Conservation (phyloP, 2,329 filamentous ascomycete genomes). For the Coniochaeta pulveracea region DNA sequence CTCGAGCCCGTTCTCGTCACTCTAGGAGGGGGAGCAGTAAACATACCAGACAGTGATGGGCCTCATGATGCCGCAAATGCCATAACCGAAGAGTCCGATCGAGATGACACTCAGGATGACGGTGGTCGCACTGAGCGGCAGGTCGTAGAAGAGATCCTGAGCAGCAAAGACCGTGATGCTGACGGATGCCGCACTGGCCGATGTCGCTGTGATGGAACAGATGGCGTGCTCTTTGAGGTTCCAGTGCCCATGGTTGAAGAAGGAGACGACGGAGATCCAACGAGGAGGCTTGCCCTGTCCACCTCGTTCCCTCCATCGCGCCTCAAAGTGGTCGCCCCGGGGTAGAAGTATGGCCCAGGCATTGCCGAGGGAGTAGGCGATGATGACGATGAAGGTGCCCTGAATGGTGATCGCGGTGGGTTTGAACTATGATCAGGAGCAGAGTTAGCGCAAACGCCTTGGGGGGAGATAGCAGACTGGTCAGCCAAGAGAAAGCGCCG, state of each 20-base stretch:
- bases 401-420: constrained; percentile 34
- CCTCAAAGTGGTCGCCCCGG: constrained; percentile 36
- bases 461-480: neutral
- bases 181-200: constrained; percentile 35
- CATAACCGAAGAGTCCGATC: constrained; percentile 44
- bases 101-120: constrained; percentile 38
- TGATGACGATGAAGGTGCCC: constrained; percentile 45
- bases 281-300: constrained; percentile 27
- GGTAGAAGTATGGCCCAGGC: constrained; percentile 34
- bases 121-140: constrained; percentile 31
- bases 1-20: no score
- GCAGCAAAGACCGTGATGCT: constrained; percentile 32
- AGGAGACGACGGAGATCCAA: constrained; percentile 26
- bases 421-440: constrained; percentile 33
- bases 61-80: constrained; percentile 38
- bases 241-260: constrained; percentile 41
- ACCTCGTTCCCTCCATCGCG: constrained; percentile 30
- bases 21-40: no score
- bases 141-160: constrained; percentile 39
- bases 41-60: constrained; percentile 37
- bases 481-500: neutral
- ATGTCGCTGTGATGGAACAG: constrained; percentile 40
- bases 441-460: constrained; percentile 7
- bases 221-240: constrained; percentile 44
- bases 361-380: constrained; percentile 43